phyloP scores from a whole-genome alignment of 345 rosid species.

The Firmiana major region DNA sequence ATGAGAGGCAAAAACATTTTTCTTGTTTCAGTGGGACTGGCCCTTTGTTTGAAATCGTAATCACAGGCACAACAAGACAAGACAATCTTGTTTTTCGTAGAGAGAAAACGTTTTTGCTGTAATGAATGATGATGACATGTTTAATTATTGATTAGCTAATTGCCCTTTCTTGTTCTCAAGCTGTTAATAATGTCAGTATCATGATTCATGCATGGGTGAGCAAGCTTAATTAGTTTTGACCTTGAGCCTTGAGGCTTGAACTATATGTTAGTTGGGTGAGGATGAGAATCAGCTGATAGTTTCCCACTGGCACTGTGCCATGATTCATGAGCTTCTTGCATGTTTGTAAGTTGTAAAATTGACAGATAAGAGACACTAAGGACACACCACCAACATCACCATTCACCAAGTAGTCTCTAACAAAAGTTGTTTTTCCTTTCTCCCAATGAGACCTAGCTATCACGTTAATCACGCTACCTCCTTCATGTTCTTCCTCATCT shows the following conservation, averaged over 20 bases:
- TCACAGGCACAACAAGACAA: background rate
- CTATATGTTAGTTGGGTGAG: background rate
- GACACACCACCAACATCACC: background rate
- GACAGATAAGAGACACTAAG: conserved; percentile 28
- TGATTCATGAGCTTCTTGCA: conserved; percentile 53
- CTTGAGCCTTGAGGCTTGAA: too few species aligned
- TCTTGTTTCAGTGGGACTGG: conserved; percentile 27
- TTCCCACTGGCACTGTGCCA: background rate
- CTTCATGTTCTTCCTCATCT: conserved; percentile 23
- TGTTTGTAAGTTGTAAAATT: conserved; percentile 14
- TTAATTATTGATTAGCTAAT: too few species aligned
- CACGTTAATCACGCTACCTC: conserved; percentile 49
- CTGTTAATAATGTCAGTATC: too few species aligned
- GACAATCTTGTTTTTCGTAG: background rate
- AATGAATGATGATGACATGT: background rate
- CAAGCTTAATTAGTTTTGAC: too few species aligned
- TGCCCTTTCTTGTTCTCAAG: too few species aligned
- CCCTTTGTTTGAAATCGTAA: background rate
- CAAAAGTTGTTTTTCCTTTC: conserved; percentile 10
- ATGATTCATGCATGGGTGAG: too few species aligned
- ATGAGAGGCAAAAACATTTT: conserved; percentile 16
- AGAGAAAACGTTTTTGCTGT: background rate
- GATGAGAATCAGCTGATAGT: conserved; percentile 18
- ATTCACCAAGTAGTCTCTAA: conserved; percentile 10
- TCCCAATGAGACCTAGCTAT: conserved; percentile 14